These are phyloP conservation scores for Lachnellula arida DNA, from an alignment of 2,329 filamentous ascomycete species.

Conservation along the genomic window DNA sequence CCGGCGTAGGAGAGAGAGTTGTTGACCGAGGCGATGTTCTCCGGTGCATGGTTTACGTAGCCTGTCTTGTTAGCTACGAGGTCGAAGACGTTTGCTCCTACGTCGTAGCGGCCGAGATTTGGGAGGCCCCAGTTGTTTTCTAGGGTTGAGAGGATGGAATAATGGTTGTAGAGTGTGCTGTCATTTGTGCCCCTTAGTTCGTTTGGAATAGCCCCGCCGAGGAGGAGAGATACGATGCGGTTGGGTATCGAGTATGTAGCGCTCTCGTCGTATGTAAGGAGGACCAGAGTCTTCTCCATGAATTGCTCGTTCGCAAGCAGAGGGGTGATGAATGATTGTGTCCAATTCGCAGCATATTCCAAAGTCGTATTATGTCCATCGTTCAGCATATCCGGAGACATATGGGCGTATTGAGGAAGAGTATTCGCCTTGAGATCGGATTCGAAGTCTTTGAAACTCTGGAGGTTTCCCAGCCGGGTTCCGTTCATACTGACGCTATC, in stretches of 20 bases:
- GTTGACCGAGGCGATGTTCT: constrained; percentile 36
- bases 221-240: constrained; percentile 48
- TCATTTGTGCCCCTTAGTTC: constrained; percentile 47
- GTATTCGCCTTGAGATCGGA: constrained; percentile 49
- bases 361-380: constrained; percentile 59
- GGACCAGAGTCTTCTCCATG: constrained; percentile 49
- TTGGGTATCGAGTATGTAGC: constrained; percentile 49
- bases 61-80: constrained; percentile 28
- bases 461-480: constrained; percentile 51
- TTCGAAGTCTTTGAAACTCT: constrained; percentile 59
- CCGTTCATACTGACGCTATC: constrained; percentile 48
- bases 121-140: constrained; percentile 41
- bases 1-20: constrained; percentile 44
- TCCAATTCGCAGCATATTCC: constrained; percentile 48
- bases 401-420: constrained; percentile 62
- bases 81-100: constrained; percentile 34
- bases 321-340: constrained; percentile 47
- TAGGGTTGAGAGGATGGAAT: constrained; percentile 39
- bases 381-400: constrained; percentile 60
- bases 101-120: constrained; percentile 41
- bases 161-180: constrained; percentile 44
- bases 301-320: constrained; percentile 47
- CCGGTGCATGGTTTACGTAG: constrained; percentile 25
- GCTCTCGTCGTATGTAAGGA: constrained; percentile 56
- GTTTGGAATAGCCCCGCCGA: constrained; percentile 49